Evolutionary conservation across 1,139 yeast genomes (phyloP), one percentile per base, ranked within the genome.

Genomic region (Saccharomyces pastorianus): DNA sequence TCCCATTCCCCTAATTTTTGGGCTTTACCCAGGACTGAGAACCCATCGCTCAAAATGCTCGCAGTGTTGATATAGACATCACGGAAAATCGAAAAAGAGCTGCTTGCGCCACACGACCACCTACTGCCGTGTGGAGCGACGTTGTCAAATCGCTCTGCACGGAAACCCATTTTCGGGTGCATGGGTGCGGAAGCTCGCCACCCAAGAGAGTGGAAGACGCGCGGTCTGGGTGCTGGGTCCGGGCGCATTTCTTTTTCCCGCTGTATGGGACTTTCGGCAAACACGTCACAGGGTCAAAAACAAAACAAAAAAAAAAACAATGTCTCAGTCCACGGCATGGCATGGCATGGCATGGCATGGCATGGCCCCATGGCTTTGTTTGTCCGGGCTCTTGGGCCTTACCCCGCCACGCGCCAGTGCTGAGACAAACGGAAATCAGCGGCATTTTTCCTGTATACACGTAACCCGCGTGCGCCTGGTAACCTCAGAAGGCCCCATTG

Each of bases 271-370:
- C 44, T 38, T 17, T 38, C 2, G 13, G n/a, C 4, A 9, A 38
- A 38, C 44, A 38, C 44, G 44, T 38, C 44, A 38, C 44, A 38
- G 44, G 44, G 44, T 38, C 44, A 38, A 38, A 20, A 20, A n/a
- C n/a, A 20, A 20, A 20, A 20, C 23, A 20, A 20, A 20, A 3
- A 20, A 17, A 20, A 20, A 20, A 20, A 20, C 23, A 20, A 20
- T 38, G 44, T 38, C 44, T 38, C 44, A 38, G 44, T 38, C 44
- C 44, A 38, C 44, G 44, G 44, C 44, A 38, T 23, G 6, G 25
- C 25, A 38, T 38, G n/a, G 13, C 26, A 38, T 38, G 26, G 44
- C 17, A 32, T 32, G 38, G 38, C 44, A 20, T 20, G 23, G 23
- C 23, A 20, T 20, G 23, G 23, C 23, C 23, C 44, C 25, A 32